Evolutionary conservation across 2,329 filamentous ascomycete species (phyloP).

Genomic region (Mariannaea sp.): DNA sequence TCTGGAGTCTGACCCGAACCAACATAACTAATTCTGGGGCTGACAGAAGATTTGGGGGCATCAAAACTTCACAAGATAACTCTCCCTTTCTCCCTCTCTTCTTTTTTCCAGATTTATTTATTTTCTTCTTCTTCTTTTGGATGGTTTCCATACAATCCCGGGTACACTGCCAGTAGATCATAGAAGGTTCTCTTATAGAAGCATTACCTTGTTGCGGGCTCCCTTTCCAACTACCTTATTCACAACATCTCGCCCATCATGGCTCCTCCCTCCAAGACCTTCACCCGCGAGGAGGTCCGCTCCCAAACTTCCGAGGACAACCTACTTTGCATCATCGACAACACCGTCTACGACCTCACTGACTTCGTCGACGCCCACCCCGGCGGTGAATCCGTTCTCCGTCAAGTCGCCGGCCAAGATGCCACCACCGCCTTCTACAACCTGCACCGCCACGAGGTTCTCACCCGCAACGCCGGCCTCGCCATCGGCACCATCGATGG

Average conservation of each 20-base stretch:
- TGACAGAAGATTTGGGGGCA: background rate
- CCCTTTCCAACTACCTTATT: too few species aligned
- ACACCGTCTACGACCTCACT: constrained; percentile 83
- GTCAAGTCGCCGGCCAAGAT: constrained; percentile 80
- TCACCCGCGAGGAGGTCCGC: constrained; percentile 69
- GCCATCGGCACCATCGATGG: constrained; percentile 76
- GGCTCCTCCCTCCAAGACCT: constrained; percentile 53
- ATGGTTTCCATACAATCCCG: background rate
- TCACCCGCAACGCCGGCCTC: constrained; percentile 76
- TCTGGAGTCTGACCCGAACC: background rate
- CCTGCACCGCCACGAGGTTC: constrained; percentile 87
- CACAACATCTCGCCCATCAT: constrained; percentile 31
- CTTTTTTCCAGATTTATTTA: background rate
- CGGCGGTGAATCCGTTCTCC: constrained; percentile 78
- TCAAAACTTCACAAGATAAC: too few species aligned
- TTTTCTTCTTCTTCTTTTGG: background rate
- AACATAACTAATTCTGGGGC: background rate
- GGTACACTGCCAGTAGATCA: too few species aligned
- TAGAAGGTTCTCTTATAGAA: background rate
- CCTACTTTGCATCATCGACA: constrained; percentile 84
- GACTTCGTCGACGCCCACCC: constrained; percentile 88
- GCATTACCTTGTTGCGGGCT: background rate
- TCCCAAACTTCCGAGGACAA: constrained; percentile 77
- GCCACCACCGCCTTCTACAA: constrained; percentile 88
- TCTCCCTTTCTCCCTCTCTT: background rate